Conservation (phyloP, 768 basidiomycete species). For the Suillus placidus region DNA sequence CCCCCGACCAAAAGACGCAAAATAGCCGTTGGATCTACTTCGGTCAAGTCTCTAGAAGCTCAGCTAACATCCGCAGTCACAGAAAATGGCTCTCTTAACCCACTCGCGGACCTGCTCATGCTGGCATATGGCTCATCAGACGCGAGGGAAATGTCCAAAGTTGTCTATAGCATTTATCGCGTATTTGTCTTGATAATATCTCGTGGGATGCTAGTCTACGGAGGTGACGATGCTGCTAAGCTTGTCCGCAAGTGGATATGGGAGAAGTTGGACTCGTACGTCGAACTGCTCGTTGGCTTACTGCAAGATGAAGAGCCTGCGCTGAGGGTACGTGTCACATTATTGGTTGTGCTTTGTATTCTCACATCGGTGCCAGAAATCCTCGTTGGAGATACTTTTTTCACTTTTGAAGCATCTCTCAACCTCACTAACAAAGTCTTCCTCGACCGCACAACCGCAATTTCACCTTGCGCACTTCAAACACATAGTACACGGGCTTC, state of each 20-base stretch:
- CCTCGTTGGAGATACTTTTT: slow-evolving; percentile 74
- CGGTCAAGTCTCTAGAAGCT: slow-evolving; percentile 54
- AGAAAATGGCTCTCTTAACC: slow-evolving; percentile 69
- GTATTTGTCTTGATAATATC: slow-evolving; percentile 68
- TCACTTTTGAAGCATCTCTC: slow-evolving; percentile 80
- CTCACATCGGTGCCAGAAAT: slow-evolving; percentile 47
- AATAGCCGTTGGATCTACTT: slow-evolving; percentile 27
- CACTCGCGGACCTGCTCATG: slow-evolving; percentile 72
- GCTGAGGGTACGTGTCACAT: slow-evolving; percentile 59
- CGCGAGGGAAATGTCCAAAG: slow-evolving; percentile 66
- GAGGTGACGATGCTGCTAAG: slow-evolving; percentile 55
- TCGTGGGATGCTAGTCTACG: slow-evolving; percentile 54
- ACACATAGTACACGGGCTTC: slow-evolving; percentile 59
- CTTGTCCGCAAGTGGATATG: slow-evolving; percentile 78
- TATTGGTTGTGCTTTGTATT: neutral
- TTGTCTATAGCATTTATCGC: slow-evolving; percentile 81
- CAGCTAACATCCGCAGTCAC: slow-evolving; percentile 56
- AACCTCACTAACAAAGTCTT: slow-evolving; percentile 52
- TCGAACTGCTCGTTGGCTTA: slow-evolving; percentile 66
- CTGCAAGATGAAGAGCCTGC: slow-evolving; percentile 77
- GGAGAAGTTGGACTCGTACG: slow-evolving; percentile 72
- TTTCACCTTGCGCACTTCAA: slow-evolving; percentile 71
- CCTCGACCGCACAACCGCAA: slow-evolving; percentile 54
- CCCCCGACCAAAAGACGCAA: slow-evolving; percentile 56
- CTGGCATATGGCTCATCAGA: slow-evolving; percentile 51